A percentile compares a stretch with the other conserved stretches of the same genome.
phyloP scores from a whole-genome alignment of 257 asterid genomes.

The Rubia yunnanensis region DNA sequence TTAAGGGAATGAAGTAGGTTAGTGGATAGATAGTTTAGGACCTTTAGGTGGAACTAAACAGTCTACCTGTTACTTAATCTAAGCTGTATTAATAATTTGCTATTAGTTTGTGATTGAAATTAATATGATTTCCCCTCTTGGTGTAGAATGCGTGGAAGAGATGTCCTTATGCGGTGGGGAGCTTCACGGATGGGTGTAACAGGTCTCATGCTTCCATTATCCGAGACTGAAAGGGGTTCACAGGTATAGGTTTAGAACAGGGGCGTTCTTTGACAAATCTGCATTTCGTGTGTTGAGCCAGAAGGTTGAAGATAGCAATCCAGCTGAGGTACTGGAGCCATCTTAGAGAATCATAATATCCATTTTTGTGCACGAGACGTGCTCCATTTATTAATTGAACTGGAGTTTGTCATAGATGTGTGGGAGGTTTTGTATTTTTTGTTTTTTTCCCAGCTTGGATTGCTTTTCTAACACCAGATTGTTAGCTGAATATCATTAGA shows the following conservation, averaged over 20 bases:
- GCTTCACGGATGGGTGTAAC: constrained; percentile 23
- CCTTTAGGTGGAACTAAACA: neutral
- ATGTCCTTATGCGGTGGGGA: constrained; percentile 30
- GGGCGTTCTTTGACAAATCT: constrained; percentile 59
- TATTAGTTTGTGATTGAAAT: neutral
- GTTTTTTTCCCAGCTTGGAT: neutral
- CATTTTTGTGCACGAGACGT: neutral
- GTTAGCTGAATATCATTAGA: neutral
- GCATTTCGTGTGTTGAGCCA: constrained; percentile 34
- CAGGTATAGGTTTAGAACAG: constrained; percentile 39
- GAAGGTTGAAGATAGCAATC: constrained; percentile 24
- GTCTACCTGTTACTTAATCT: neutral
- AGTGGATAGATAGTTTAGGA: neutral
- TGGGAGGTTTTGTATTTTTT: neutral
- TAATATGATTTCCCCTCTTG: constrained; percentile 4
- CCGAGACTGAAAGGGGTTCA: constrained; percentile 37
- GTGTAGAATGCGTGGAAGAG: constrained; percentile 52
- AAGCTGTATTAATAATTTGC: neutral
- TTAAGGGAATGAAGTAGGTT: neutral
- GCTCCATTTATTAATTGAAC: neutral
- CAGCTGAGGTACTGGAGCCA: constrained; percentile 29
- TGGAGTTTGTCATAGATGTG: neutral
- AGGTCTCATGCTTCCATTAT: constrained; percentile 54
- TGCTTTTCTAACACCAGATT: neutral
- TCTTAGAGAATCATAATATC: neutral